Conservation (phyloP, 2,329 filamentous ascomycete species). For the Fusarium lateritium region DNA sequence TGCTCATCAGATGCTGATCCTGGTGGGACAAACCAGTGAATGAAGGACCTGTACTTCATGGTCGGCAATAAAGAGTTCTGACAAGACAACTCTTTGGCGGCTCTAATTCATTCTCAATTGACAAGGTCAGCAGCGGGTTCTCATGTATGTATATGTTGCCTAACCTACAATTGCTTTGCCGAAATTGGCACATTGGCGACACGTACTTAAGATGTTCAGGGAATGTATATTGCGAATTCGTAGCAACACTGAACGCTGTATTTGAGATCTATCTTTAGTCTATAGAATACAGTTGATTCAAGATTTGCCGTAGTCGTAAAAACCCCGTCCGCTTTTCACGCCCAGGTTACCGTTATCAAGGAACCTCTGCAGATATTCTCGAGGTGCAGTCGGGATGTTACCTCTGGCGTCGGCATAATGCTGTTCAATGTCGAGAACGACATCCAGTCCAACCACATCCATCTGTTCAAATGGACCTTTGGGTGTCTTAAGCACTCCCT, state of each 20-base stretch:
- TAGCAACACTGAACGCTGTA: too few species aligned
- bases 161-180: too few species aligned
- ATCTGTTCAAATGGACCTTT: constrained; percentile 53
- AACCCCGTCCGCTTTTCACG: constrained; percentile 50
- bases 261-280: not conserved
- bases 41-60: not conserved
- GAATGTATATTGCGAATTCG: too few species aligned
- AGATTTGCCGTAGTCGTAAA: constrained; percentile 43
- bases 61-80: too few species aligned
- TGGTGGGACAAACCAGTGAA: not conserved
- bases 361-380: constrained; percentile 45
- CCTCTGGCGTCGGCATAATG: constrained; percentile 50
- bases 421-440: constrained; percentile 52
- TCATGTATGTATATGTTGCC: too few species aligned
- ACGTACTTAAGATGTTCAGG: too few species aligned
- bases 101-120: too few species aligned
- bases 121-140: too few species aligned
- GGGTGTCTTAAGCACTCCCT: constrained; percentile 50
- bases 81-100: too few species aligned
- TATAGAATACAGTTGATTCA: not conserved
- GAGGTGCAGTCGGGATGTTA: constrained; percentile 45
- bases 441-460: constrained; percentile 52
- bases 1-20: not conserved
- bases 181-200: too few species aligned
- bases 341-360: constrained; percentile 48